Evolutionary conservation across 495 filamentous ascomycete genomes (phyloP), one percentile per base, ranked within the genome.

Genomic region (Daldinia caldariorum): DNA sequence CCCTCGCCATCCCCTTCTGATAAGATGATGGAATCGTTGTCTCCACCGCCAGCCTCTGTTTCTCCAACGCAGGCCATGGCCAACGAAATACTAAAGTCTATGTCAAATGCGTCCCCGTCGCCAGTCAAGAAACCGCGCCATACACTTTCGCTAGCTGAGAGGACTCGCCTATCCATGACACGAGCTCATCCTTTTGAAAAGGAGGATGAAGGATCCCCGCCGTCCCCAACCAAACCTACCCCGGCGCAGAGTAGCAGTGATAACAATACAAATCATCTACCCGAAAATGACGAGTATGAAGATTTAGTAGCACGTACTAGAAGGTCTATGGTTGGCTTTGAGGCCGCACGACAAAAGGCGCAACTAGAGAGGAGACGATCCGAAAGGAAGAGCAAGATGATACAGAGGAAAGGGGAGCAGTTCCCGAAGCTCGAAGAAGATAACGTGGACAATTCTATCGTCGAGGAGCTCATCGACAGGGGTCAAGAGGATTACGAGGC

Each of bases 401-500:
- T 71, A 2, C 70, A 49, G 61, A 72, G 22, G 72, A 73, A 72
- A 76, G 76, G 79, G 16, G 69, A 76, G 49, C 74, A 79, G 70
- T 84, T 85, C 70, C 73, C 81, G 13, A 73, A 72, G 14, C 70
- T 79, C 49, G 77, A 81, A 6, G 81, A 82, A 65, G 80, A 83
- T 29, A 39, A 10, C 22, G 65, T 75, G 0, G 55, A 68, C n/a
- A 66, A 77, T 6, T 74, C 72, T 5, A 61, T 79, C 43, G 61
- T 70, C 1, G 78, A 79, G 13, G 76, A 75, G 20, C 59, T 79
- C 10, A 73, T 78, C 3, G 75, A 81, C 62, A 56, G 31, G 65
- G 77, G 66, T n/a, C 87, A 89, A 56, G 89, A 89, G 14, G 91
- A 92, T 70, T 94, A 95, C 74, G 90, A 91, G 54, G 91, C 90